A percentile compares a stretch with the other conserved stretches of the same genome.
Evolutionary conservation across 2,329 filamentous ascomycete genomes (phyloP).

Genomic region (Cryoendolithus antarcticus): DNA sequence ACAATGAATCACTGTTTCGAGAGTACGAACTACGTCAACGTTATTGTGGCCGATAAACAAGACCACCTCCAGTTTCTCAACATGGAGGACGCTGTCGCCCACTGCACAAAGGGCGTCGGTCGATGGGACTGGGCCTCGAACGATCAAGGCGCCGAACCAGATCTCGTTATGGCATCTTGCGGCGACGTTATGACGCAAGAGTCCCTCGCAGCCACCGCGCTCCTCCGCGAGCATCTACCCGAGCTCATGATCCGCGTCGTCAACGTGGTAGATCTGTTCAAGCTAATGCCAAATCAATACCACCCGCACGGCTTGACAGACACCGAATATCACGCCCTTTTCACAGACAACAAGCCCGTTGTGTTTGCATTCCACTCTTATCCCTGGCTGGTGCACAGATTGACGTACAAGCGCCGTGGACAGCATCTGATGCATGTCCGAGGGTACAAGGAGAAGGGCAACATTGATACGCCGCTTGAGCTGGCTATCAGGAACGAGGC

Average conservation of each 20-base stretch:
- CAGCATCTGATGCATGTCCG: constrained; percentile 58
- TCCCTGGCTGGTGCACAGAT: constrained; percentile 64
- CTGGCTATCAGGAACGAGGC: constrained; percentile 66
- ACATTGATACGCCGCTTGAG: constrained; percentile 70
- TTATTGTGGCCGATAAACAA: constrained; percentile 69
- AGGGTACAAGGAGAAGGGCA: constrained; percentile 72
- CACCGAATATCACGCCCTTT: constrained; percentile 53
- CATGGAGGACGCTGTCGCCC: constrained; percentile 59
- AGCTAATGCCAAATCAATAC: constrained; percentile 55
- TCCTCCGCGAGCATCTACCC: constrained; percentile 58
- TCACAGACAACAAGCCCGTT: constrained; percentile 59
- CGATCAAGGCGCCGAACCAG: constrained; percentile 54
- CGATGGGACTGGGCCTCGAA: constrained; percentile 71
- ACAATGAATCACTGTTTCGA: constrained; percentile 65
- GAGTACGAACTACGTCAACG: constrained; percentile 68
- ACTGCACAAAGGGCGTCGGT: constrained; percentile 67
- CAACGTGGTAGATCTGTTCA: constrained; percentile 72
- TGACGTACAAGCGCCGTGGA: constrained; percentile 64
- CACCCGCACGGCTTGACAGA: constrained; percentile 64
- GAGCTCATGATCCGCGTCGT: constrained; percentile 65
- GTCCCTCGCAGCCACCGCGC: constrained; percentile 59
- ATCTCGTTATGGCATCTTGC: constrained; percentile 64
- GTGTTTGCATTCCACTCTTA: constrained; percentile 82
- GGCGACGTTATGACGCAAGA: constrained; percentile 66
- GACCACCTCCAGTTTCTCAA: constrained; percentile 63